A percentile compares a stretch with the other conserved stretches of the same genome.
phyloP scores from a whole-genome alignment of 345 rosid genomes.

The Abelmoschus esculentus region DNA sequence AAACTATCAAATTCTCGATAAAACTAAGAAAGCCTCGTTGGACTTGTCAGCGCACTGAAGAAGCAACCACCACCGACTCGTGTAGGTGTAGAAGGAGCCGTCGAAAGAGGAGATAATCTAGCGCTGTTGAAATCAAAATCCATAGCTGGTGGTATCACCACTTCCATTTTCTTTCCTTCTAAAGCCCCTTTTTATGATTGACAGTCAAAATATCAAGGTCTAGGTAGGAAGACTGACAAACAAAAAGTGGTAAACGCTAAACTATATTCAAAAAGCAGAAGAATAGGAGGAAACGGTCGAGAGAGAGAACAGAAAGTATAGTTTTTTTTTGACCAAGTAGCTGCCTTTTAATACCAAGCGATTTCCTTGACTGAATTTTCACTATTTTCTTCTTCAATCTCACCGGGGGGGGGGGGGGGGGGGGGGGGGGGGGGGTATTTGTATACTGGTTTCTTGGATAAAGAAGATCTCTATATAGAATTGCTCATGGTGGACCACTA shows the following conservation, averaged over 20 bases:
- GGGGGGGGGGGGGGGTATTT: neutral
- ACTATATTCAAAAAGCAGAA: neutral
- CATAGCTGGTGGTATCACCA: slow-evolving; percentile 40
- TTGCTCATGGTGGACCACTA: neutral
- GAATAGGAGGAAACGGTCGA: neutral
- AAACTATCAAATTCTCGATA: slow-evolving; percentile 40
- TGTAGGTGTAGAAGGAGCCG: slow-evolving; percentile 61
- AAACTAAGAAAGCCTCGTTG: slow-evolving; percentile 47
- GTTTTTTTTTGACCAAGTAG: slow-evolving; percentile 36
- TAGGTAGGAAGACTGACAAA: slow-evolving; percentile 9
- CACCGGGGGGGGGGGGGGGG: neutral
- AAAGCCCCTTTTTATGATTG: neutral
- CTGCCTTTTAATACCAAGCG: slow-evolving; percentile 29
- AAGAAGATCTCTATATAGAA: neutral
- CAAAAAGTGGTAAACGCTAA: neutral
- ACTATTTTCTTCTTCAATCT: neutral
- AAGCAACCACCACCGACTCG: slow-evolving; percentile 40
- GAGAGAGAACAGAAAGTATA: slow-evolving; percentile 19
- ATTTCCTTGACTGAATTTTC: neutral
- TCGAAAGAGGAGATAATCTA: slow-evolving; percentile 29
- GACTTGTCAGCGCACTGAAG: slow-evolving; percentile 77
- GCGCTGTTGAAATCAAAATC: slow-evolving; percentile 50
- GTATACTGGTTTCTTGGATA: neutral
- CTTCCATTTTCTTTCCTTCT: slow-evolving; percentile 28
- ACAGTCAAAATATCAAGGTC: neutral